phyloP scores from a whole-genome alignment of 441 rosid genomes.

The Biscutella laevigata region DNA sequence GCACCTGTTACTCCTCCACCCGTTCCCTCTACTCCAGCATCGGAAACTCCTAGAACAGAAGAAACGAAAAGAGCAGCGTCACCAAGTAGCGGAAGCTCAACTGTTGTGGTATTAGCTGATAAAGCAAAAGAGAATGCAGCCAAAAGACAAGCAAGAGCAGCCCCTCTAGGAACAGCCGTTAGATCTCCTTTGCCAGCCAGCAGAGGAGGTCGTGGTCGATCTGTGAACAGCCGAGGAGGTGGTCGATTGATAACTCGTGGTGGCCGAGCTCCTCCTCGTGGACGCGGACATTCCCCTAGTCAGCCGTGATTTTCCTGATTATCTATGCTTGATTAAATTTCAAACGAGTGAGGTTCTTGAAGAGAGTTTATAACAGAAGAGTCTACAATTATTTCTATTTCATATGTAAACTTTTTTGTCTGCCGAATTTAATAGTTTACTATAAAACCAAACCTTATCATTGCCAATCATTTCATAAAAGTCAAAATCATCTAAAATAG shows the following conservation, averaged over 20 bases:
- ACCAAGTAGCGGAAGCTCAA: conserved; percentile 29
- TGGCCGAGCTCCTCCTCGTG: conserved; percentile 45
- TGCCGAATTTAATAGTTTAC: background rate
- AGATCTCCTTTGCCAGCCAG: conserved; percentile 14
- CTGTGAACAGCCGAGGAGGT: conserved; percentile 11
- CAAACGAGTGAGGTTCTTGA: background rate
- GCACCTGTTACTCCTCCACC: background rate
- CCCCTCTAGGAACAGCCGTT: conserved; percentile 42
- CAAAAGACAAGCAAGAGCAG: conserved; percentile 44
- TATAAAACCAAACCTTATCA: conserved; percentile 15
- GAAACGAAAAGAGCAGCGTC: conserved; percentile 51
- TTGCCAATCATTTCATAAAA: conserved; percentile 28
- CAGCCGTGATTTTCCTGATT: conserved; percentile 24
- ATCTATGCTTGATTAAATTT: background rate
- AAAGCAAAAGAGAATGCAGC: conserved; percentile 52
- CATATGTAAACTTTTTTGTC: background rate
- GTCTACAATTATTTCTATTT: background rate
- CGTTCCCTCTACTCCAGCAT: conserved; percentile 27
- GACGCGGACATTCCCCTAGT: conserved; percentile 47
- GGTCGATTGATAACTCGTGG: conserved; percentile 25
- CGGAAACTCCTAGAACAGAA: conserved; percentile 33
- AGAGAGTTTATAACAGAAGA: conserved; percentile 5
- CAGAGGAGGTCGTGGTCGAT: conserved; percentile 38
- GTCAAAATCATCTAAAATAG: conserved; percentile 39
- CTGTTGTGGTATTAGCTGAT: conserved; percentile 41